Evolutionary conservation across 768 basidiomycete genomes (phyloP).

Genomic region (Mycena venus): DNA sequence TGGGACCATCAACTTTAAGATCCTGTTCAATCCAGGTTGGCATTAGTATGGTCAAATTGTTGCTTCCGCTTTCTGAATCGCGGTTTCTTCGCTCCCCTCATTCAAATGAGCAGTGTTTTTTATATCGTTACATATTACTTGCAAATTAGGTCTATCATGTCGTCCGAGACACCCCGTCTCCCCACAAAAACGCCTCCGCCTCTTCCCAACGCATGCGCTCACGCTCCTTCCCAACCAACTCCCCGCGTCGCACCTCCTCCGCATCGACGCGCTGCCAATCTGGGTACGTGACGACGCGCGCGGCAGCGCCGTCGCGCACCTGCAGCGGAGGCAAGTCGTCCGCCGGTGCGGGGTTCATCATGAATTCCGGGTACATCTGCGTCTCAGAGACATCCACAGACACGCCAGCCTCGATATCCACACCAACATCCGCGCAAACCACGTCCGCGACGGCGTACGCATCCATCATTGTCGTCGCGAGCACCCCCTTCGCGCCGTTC

Average conservation of each 20-base stretch:
- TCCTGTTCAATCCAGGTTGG: no score
- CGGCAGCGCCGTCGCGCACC: slow-evolving; percentile 50
- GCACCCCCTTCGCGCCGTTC: slow-evolving; percentile 90
- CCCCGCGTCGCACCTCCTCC: slow-evolving; percentile 77
- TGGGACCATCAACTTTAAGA: no score
- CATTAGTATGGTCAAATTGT: no score
- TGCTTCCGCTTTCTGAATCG: no score
- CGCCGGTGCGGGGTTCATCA: slow-evolving; percentile 54
- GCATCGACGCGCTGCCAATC: slow-evolving; percentile 84
- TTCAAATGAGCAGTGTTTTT: no score
- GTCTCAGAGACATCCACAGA: slow-evolving; percentile 26
- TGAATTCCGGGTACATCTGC: slow-evolving; percentile 21
- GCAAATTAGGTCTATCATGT: neutral
- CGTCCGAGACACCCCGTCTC: neutral
- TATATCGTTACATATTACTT: neutral
- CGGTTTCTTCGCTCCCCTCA: no score
- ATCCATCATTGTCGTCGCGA: slow-evolving; percentile 94
- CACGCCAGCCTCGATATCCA: slow-evolving; percentile 12
- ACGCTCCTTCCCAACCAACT: slow-evolving; percentile 72
- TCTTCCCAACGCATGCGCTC: slow-evolving; percentile 84
- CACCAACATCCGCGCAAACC: slow-evolving; percentile 67
- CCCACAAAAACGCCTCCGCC: slow-evolving; percentile 49
- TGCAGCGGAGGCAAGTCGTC: slow-evolving; percentile 63
- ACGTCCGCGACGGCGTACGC: slow-evolving; percentile 85
- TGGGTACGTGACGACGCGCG: slow-evolving; percentile 70